Base-by-base conservation (phyloP, 2,329 filamentous ascomycete genomes). In the Pyricularia sp. region DNA sequence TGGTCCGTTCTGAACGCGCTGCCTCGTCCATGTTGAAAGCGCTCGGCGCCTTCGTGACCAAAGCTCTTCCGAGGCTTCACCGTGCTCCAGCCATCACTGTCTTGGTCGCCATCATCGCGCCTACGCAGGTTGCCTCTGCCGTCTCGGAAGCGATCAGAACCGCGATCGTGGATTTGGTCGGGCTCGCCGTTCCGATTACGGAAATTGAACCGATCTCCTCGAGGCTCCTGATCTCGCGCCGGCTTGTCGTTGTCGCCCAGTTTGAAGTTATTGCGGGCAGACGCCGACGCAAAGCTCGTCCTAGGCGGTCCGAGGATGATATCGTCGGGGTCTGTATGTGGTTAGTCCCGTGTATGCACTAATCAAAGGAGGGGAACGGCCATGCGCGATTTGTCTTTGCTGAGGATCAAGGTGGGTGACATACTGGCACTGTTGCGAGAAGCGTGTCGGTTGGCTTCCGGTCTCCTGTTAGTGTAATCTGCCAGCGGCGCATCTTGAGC, bases 291-390 rank as follows among this genome's bases (percentile, higher is more conserved):
- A 75, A 97, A 96, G 60, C 86, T 85, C 61, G 86, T 90, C 74
- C 90, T 90, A 1, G 92, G 90, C 24, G 92, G 92, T 16, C 90
- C 92, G 66, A 96, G 88, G 66, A 94, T 83, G 66, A 96, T 89
- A 68, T 96, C 91, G 70, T 96, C 93, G 71, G 84, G 78, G 73
- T 84, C 86, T 89, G 33, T 59, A 31, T 57, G 16, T 4, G 19
- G 30, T 60, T 28, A 64, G 63, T 30, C 22, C 4, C 10, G 10
- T 53, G 40, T 19, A 2, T 16, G 6, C 13, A 28, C 3, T 12
- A 53, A 0, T 4, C n/a, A n/a, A n/a, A 16, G 28, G 40, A 19
- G 10, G 62, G 62, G 26, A 62, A 24, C 12, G 26, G 61, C 9
- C 9, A 55, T 63, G 40, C 10, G 4, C 22, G 19, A 7, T 3